Evolutionary conservation across 2,329 filamentous ascomycete species (phyloP).

Genomic region (Cladosporium phlei): DNA sequence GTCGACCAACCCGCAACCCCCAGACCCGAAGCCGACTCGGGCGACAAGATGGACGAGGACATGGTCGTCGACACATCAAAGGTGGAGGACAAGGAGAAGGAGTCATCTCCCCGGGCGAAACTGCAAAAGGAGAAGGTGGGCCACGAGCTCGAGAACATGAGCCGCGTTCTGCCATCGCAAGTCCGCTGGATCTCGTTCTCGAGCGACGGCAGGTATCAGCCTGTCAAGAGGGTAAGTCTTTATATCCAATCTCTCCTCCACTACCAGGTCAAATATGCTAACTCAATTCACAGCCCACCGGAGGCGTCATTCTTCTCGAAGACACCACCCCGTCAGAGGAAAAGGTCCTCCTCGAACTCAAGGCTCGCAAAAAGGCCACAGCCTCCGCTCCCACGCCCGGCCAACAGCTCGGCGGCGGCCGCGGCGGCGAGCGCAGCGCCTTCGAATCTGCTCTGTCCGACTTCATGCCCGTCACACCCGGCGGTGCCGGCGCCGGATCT

Average conservation of each 20-base stretch:
- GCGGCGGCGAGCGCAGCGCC: slow-evolving; percentile 14
- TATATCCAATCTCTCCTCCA: slow-evolving; percentile 14
- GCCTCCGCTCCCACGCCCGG: slow-evolving; percentile 39
- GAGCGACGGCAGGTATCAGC: slow-evolving; percentile 76
- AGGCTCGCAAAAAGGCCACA: slow-evolving; percentile 70
- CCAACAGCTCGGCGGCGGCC: slow-evolving; percentile 19
- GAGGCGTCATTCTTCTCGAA: slow-evolving; percentile 84
- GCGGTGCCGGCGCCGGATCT: slow-evolving; percentile 10
- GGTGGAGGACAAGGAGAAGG: slow-evolving; percentile 48
- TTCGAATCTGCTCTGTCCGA: slow-evolving; percentile 31
- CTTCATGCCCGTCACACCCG: slow-evolving; percentile 19
- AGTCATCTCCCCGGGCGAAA: slow-evolving; percentile 56
- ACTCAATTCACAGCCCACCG: slow-evolving; percentile 66
- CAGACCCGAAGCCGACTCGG: slow-evolving; percentile 53
- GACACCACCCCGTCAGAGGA: slow-evolving; percentile 75
- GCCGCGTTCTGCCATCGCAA: slow-evolving; percentile 82
- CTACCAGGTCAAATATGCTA: slow-evolving; percentile 30
- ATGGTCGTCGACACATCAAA: slow-evolving; percentile 37
- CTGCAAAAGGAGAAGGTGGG: slow-evolving; percentile 82
- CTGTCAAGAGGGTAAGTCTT: slow-evolving; percentile 74
- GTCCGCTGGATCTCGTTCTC: slow-evolving; percentile 95
- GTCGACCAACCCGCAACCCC: slow-evolving; percentile 75
- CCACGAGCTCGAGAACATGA: slow-evolving; percentile 96
- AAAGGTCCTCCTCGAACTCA: slow-evolving; percentile 82
- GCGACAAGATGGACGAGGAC: slow-evolving; percentile 79